Base-by-base conservation (phyloP, 1,284 basidiomycete genomes). In the Apiotrichum laibachii region DNA sequence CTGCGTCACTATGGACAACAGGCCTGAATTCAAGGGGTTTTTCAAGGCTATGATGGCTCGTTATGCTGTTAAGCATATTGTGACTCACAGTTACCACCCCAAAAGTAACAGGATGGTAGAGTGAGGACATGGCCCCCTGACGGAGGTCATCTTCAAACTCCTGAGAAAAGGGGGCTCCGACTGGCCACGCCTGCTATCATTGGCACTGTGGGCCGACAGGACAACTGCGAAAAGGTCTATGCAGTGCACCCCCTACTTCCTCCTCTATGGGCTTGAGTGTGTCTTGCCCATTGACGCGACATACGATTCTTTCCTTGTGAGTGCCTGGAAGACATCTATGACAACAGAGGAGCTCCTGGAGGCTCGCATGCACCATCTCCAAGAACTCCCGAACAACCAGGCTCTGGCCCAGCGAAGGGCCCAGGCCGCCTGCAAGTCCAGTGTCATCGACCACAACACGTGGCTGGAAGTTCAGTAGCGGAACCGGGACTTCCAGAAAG, bases 101-200 rank as follows among this genome's bases (percentile, higher is more conserved):
- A 19, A 33, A 16, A 53, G 37, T 5, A 59, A 59, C 40, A 53
- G 51, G 9, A 53, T 59, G 40, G 22, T 60, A 7, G 54, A 60
- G 44, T 16, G 50, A 10, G 59, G 59, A 6, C 54, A 60, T 44
- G n/a, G 22, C 18, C 34, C 44, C 1, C 45, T 60, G 35, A 60
- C 56, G 35, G 59, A 60, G 47, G 54, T 54, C 1, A 21, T 60
- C 1, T 60, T 56, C 44, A 55, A 52, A 34, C 26, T 55, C 15
- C 40, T 49, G 54, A 37, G 54, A 16, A 43, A 10, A 8, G 9
- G 45, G 3, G 54, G 54, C 5, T 21, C 18, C 10, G 37, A 44
- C 19, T 55, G 54, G 54, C 26, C 22, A 1, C 16, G 9, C 34
- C 11, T 49, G 13, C 40, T 55, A 8, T 46, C 54, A 1, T 55